Base-by-base conservation (phyloP, 2,329 filamentous ascomycete genomes). In the Aspergillus vadensis region DNA sequence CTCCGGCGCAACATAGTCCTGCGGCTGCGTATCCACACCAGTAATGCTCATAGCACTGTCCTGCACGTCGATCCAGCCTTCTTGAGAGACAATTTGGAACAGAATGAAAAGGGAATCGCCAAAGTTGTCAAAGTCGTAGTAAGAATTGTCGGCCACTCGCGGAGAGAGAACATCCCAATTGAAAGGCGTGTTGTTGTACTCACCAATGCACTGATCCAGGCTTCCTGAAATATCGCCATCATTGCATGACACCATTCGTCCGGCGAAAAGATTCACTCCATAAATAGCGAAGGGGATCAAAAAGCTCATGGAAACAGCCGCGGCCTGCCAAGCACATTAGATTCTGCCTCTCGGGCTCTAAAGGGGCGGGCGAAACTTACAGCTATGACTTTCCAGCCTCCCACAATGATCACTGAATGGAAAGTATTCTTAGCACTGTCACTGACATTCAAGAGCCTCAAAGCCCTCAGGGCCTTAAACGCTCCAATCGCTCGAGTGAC, bases 41-140 rank as follows among this genome's bases (percentile, higher is more conserved):
- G 88, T 93, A 65, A 98, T 95, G 32, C 87, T 86, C 79, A 96
- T 91, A 1, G 88, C 89, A 36, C 86, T 85, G 80, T 91, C 93
- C 73, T 95, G 91, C n/a, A 97, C 92, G 74, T 97, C 92, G 10
- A 88, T 88, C 95, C 96, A 99, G 36, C 95, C 95, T 82, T 99
- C 96, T 76, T 99, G 95, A 55, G 94, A 98, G 44, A 98, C 94
- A 77, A 99, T 97, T 75, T 98, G 93, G 80, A 97, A 99, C 61
- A 99, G 90, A 63, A 96, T 96, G 80, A 98, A 98, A 36, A 99
- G 83, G 0, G 94, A 90, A 57, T 91, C 86, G n/a, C 90, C 91
- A 70, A 99, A 99, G 72, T 96, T 90, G 75, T 99, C 95, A 72
- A 99, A 99, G 74, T 90, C 90, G 77, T 90, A 98, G 72, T 87